Conservation (phyloP, 2,329 filamentous ascomycete species). For the Neofusicoccum laricinum region DNA sequence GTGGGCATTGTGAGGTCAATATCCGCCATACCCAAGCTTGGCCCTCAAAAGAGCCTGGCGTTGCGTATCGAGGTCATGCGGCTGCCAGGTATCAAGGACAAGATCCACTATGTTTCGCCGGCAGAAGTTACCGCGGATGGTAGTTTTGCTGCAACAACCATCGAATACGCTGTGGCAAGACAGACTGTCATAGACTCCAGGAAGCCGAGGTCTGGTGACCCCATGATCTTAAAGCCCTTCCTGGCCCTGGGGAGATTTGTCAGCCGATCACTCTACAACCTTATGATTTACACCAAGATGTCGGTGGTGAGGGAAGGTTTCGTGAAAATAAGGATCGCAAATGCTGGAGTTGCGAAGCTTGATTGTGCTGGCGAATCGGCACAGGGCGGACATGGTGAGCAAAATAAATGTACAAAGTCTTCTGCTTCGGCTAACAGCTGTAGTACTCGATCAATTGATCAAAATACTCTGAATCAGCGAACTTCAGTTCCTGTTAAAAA, state of each 20-base stretch:
- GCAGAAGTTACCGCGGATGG: not conserved
- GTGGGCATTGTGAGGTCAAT: conserved; percentile 4
- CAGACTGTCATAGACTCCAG: not conserved
- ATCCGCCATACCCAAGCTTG: not conserved
- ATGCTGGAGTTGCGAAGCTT: not conserved
- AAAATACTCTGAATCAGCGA: not conserved
- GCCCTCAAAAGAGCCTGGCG: not conserved
- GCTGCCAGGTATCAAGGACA: not conserved
- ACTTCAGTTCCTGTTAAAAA: not conserved
- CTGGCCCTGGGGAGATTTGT: not conserved
- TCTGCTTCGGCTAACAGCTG: not conserved
- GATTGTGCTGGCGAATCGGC: not conserved
- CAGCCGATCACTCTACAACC: not conserved
- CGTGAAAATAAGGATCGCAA: not conserved
- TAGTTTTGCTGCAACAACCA: not conserved
- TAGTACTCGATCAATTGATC: conserved; percentile 5
- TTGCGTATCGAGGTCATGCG: conserved; percentile 8
- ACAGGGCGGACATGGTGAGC: not conserved
- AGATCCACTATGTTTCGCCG: not conserved
- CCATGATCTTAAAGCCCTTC: not conserved
- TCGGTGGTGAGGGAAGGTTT: conserved; percentile 5
- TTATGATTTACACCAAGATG: conserved; percentile 13
- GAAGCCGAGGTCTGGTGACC: not conserved
- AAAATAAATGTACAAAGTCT: not conserved
- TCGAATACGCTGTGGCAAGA: not conserved